Evolutionary conservation across 441 rosid genomes (phyloP).

Genomic region (Bruguiera hainesii): DNA sequence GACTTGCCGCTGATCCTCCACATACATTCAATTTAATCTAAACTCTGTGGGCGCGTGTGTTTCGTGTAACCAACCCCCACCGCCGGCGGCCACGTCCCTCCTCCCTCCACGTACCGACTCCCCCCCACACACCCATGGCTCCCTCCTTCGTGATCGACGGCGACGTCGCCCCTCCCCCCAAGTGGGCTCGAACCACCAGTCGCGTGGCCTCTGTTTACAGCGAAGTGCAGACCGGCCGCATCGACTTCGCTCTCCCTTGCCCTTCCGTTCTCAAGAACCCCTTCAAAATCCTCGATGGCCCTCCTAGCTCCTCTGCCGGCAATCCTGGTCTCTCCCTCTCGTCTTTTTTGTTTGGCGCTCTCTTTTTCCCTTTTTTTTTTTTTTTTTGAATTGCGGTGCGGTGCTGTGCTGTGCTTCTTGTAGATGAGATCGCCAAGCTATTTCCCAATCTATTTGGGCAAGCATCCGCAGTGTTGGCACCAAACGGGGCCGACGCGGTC

Average conservation of each 20-base stretch:
- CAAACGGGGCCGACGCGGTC: conserved; percentile 32
- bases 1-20: too few relatives aligned
- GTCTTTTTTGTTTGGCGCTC: background rate
- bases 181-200: conserved; percentile 36
- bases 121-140: conserved; percentile 37
- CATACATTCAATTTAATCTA: too few relatives aligned
- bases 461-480: conserved; percentile 67
- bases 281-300: conserved; percentile 80
- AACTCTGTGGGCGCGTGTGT: too few relatives aligned
- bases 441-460: conserved; percentile 89
- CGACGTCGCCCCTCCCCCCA: conserved; percentile 32
- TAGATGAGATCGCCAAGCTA: conserved; percentile 90
- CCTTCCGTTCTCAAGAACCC: conserved; percentile 74
- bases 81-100: background rate
- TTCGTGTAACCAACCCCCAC: background rate
- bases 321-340: conserved; percentile 55
- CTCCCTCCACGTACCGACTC: background rate
- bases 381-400: background rate
- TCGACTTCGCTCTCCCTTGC: conserved; percentile 68
- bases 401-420: background rate
- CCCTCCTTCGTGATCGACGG: conserved; percentile 53
- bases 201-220: conserved; percentile 82
- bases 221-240: conserved; percentile 81
- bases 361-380: background rate
- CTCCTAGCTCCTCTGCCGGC: conserved; percentile 89